Evolutionary conservation across 257 asterid genomes (phyloP).

Genomic region (Salvia miltiorrhiza): DNA sequence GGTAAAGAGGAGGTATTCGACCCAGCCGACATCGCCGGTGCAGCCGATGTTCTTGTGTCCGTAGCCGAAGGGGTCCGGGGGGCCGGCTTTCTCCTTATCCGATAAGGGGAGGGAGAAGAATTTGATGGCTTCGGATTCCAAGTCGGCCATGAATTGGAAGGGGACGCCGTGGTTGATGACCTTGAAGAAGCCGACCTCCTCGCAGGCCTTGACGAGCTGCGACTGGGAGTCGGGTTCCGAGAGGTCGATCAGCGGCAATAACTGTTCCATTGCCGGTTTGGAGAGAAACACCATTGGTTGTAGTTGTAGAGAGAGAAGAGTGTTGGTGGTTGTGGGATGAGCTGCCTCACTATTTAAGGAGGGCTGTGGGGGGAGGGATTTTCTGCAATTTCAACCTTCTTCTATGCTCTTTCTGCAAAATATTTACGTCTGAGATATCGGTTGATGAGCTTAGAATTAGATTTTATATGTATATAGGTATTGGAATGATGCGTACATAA

Average conservation of each 20-base stretch:
- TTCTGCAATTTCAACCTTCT: background rate
- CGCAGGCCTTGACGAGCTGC: conserved; percentile 70
- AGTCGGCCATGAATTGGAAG: conserved; percentile 36
- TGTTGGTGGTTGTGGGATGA: background rate
- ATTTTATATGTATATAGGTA: no score
- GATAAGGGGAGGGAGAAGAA: conserved; percentile 60
- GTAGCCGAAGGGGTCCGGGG: conserved; percentile 75
- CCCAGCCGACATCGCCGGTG: conserved; percentile 68
- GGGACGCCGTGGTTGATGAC: conserved; percentile 67
- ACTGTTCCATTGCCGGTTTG: conserved; percentile 34
- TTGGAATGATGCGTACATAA: no score
- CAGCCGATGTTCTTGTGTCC: conserved; percentile 62
- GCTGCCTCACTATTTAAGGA: conserved; percentile 34
- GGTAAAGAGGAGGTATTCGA: conserved; percentile 61
- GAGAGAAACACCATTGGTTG: conserved; percentile 37
- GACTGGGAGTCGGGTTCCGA: conserved; percentile 56
- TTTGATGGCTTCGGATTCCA: conserved; percentile 60
- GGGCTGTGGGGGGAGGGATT: background rate
- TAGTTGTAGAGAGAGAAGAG: background rate
- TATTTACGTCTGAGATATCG: background rate
- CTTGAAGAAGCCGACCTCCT: conserved; percentile 81
- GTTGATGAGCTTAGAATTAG: no score
- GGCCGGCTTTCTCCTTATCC: conserved; percentile 54
- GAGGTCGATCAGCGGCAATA: conserved; percentile 56
- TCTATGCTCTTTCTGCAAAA: background rate